These are phyloP conservation scores for Nitzschia sp. DNA, from an alignment of 108 stramenopile genomes.

Conservation along the genomic window DNA sequence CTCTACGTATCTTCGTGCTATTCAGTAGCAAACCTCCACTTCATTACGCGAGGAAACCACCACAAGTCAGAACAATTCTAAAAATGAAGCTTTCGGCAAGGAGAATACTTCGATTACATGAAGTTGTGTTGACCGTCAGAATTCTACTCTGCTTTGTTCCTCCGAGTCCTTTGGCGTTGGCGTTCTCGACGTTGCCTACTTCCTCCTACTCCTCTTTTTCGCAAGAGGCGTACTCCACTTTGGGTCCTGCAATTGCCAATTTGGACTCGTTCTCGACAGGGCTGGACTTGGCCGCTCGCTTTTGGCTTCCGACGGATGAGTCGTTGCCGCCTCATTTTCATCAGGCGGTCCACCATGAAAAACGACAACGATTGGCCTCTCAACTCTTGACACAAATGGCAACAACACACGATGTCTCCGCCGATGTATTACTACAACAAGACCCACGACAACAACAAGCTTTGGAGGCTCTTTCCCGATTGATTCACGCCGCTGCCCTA, in stretches of 20 bases:
- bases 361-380: conserved; percentile 59
- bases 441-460: background rate
- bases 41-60: no score
- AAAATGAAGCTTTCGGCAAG: no score
- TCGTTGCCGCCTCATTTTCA: conserved; percentile 57
- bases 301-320: conserved; percentile 65
- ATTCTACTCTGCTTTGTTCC: no score
- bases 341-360: conserved; percentile 69
- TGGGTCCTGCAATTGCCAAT: conserved; percentile 36
- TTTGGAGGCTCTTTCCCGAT: conserved; percentile 21
- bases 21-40: no score
- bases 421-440: conserved; percentile 28
- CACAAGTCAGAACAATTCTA: no score
- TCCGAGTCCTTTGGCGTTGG: no score
- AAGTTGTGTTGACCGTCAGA: no score
- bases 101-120: no score
- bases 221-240: background rate
- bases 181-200: background rate
- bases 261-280: conserved; percentile 14
- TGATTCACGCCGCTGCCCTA: conserved; percentile 46
- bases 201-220: background rate
- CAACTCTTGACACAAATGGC: conserved; percentile 56
- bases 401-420: conserved; percentile 4
- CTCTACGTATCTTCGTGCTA: no score
- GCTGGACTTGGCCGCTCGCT: conserved; percentile 16